These are phyloP conservation scores for Vitis hybrid DNA, from an alignment of 177 flowering plant genomes.

Conservation along the genomic window DNA sequence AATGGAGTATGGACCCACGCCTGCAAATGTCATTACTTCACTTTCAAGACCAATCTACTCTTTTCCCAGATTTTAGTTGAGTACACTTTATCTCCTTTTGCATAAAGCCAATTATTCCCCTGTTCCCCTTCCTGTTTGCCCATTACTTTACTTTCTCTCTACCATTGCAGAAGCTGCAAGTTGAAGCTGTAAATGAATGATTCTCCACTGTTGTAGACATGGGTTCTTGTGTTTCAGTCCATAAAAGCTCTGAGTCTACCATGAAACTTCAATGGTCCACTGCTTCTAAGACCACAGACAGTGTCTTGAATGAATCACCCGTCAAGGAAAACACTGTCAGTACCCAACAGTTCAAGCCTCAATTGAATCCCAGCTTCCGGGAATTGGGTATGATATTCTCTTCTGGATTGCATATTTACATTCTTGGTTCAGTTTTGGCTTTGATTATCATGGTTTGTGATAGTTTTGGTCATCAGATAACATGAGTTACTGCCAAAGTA, in stretches of 20 bases:
- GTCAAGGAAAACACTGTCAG: not conserved
- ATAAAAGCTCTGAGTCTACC: not conserved
- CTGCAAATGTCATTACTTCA: conserved; percentile 29
- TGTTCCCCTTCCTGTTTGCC: not conserved
- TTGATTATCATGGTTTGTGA: not conserved
- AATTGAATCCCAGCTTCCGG: not conserved
- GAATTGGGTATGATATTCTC: conserved; percentile 12
- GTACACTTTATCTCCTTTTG: conserved; percentile 1
- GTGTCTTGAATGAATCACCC: conserved; percentile 7
- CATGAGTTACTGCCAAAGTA: too few species aligned
- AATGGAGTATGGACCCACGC: conserved; percentile 7
- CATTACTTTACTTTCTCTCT: conserved; percentile 5
- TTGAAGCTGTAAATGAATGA: not conserved
- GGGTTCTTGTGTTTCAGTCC: conserved; percentile 18
- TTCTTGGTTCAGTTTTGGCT: not conserved
- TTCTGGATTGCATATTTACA: not conserved
- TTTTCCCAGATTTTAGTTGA: conserved; percentile 9
- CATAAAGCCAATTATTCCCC: conserved; percentile 5
- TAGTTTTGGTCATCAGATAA: too few species aligned
- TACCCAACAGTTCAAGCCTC: conserved; percentile 1
- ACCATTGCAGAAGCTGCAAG: not conserved
- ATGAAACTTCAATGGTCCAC: conserved; percentile 11
- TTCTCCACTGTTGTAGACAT: not conserved
- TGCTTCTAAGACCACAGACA: not conserved
- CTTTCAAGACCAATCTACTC: conserved; percentile 31